Base-by-base conservation (phyloP, 495 filamentous ascomycete species). In the Penicillium waksmanii region DNA sequence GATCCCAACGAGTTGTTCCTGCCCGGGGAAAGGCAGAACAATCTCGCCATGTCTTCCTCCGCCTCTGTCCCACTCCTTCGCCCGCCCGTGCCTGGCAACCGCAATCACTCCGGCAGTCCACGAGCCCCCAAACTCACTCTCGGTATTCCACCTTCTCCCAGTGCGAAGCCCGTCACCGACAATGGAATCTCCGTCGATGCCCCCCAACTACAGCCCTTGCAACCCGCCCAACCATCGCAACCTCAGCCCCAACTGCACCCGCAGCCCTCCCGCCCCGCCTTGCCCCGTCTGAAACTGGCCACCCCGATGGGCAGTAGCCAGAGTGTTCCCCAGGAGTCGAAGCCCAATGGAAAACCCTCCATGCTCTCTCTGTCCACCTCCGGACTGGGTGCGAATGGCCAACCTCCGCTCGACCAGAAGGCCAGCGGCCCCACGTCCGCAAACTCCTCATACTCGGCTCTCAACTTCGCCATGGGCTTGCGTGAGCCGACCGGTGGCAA, bases 101-200 rank as follows among this genome's bases (percentile, higher is more conserved):
- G 89, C 71, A 79, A 76, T 57, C 83, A 82, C 55, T 76, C 81
- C 64, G 66, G 67, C 55, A 69, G 84, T 55, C 75, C 82, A 23
- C 82, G 89, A 69, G 79, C 87, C 43, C 93, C 93, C 19, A 87
- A 91, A 65, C 81, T 97, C 50, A 93, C 92, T 33, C 82, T 97
- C 50, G 89, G 92, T 19, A 97, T 97, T 34, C 93, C 93, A 33
- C 88, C 88, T 2, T 94, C 91, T 23, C 88, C 91, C 47, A 92
- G 83, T 76, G 85, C 78, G 55, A 89, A 92, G 73, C 90, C 92
- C 4, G 84, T 82, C 65, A 68, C 75, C 61, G 71, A 71, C 53
- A 78, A 74, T 60, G 68, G 68, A 11, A 61, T 65, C 56, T 55
- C 71, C 43, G 58, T 66, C 33, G 51, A 57, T 44, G 44, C 18